A percentile compares a stretch with the other conserved stretches of the same genome.
Evolutionary conservation across 1,284 basidiomycete species (phyloP).

Genomic region (Sporisorium iseilematis-ciliati): DNA sequence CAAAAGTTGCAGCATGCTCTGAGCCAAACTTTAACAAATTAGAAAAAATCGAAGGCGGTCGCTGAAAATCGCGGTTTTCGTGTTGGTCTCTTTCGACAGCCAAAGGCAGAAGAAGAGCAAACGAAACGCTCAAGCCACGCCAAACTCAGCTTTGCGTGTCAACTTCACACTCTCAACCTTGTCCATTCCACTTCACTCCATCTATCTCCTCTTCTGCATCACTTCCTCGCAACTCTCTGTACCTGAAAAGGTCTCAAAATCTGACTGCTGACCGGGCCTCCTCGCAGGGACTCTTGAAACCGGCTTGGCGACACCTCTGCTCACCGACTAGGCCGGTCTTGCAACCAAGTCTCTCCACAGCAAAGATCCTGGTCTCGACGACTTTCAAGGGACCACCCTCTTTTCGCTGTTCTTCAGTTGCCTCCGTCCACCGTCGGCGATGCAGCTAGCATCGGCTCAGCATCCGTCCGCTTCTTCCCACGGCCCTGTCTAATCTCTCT

Average conservation of each 20-base stretch:
- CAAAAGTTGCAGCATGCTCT: conserved; percentile 3
- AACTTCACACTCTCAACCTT: neutral
- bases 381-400: neutral
- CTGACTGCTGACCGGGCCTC: neutral
- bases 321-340: neutral
- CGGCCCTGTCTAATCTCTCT: neutral
- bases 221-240: neutral
- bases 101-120: neutral
- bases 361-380: conserved; percentile 1
- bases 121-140: conserved; percentile 17
- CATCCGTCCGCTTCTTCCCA: neutral
- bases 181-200: conserved; percentile 4
- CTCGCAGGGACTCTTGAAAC: neutral
- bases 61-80: conserved; percentile 1
- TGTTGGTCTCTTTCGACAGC: neutral
- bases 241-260: neutral
- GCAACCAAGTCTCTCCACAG: neutral
- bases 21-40: neutral
- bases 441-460: conserved; percentile 3
- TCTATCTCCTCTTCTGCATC: neutral
- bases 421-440: conserved; percentile 15
- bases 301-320: conserved; percentile 1
- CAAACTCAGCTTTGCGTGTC: neutral
- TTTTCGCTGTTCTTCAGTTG: neutral
- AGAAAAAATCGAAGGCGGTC: neutral